Percentiles rank a stretch among this genome's conserved stretches.
Conservation (phyloP, 345 rosid species). For the Melaleuca quinquenervia region DNA sequence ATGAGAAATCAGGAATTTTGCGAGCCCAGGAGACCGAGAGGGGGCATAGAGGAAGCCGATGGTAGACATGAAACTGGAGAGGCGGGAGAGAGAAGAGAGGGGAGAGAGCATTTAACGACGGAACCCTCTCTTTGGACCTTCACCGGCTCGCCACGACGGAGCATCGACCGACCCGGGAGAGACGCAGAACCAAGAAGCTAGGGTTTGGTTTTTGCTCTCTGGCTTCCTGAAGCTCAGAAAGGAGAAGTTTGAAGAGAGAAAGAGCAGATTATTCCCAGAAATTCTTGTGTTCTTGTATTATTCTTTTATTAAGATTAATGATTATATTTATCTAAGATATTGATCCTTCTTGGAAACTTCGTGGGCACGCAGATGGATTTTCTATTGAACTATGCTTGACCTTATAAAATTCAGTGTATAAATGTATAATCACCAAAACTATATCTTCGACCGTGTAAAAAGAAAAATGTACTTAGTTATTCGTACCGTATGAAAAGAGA, state of each 20-base stretch:
- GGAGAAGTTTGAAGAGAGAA: neutral
- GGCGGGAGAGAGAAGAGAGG: neutral
- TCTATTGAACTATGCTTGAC: no score
- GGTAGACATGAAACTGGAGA: conserved; percentile 74
- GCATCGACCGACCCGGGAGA: conserved; percentile 23
- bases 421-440: neutral
- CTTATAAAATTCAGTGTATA: no score
- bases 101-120: conserved; percentile 42
- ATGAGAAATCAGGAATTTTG: conserved; percentile 33
- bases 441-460: neutral
- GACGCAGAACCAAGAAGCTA: neutral
- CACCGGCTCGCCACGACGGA: conserved; percentile 18
- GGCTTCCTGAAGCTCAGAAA: neutral
- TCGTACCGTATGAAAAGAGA: neutral
- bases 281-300: neutral
- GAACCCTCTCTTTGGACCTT: conserved; percentile 30
- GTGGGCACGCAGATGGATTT: neutral
- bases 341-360: no score
- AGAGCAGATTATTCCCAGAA: neutral
- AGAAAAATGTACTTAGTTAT: neutral
- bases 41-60: conserved; percentile 18
- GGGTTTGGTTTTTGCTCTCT: neutral
- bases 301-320: neutral
- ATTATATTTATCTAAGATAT: no score
- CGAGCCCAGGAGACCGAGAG: conserved; percentile 34